These are phyloP conservation scores for Sodiomyces alkalinus DNA, from an alignment of 2,329 filamentous ascomycete genomes.

Conservation along the genomic window DNA sequence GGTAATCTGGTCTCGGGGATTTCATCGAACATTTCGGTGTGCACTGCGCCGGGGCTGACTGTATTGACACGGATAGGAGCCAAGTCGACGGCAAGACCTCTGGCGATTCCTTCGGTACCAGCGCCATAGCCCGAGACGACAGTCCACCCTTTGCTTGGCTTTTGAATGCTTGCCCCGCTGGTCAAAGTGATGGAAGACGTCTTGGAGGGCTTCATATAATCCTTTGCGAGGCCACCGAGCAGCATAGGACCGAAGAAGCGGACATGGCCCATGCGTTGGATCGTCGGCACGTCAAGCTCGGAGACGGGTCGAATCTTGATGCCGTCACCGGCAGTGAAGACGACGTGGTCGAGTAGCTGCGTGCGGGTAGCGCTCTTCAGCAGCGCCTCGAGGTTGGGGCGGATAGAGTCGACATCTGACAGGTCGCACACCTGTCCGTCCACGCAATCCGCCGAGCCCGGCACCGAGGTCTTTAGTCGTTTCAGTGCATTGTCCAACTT, in stretches of 20 bases:
- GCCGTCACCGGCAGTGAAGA: slow-evolving; percentile 38
- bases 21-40: slow-evolving; percentile 24
- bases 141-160: slow-evolving; percentile 34
- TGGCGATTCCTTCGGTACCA: slow-evolving; percentile 35
- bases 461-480: slow-evolving; percentile 20
- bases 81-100: slow-evolving; percentile 45
- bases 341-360: slow-evolving; percentile 23
- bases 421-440: slow-evolving; percentile 32
- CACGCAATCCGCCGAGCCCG: not conserved
- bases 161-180: slow-evolving; percentile 32
- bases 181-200: slow-evolving; percentile 40
- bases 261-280: slow-evolving; percentile 26
- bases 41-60: slow-evolving; percentile 38
- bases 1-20: not conserved
- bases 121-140: slow-evolving; percentile 31
- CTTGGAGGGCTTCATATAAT: slow-evolving; percentile 24
- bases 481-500: slow-evolving; percentile 31
- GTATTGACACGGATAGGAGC: slow-evolving; percentile 48
- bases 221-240: slow-evolving; percentile 31
- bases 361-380: not conserved
- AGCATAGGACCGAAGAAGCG: slow-evolving; percentile 35
- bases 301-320: slow-evolving; percentile 14
- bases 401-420: slow-evolving; percentile 23
- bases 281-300: slow-evolving; percentile 21
- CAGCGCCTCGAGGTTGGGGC: slow-evolving; percentile 28